These are phyloP conservation scores for Aspergillus funiculosus DNA, from an alignment of 495 filamentous ascomycete genomes.

Conservation along the genomic window DNA sequence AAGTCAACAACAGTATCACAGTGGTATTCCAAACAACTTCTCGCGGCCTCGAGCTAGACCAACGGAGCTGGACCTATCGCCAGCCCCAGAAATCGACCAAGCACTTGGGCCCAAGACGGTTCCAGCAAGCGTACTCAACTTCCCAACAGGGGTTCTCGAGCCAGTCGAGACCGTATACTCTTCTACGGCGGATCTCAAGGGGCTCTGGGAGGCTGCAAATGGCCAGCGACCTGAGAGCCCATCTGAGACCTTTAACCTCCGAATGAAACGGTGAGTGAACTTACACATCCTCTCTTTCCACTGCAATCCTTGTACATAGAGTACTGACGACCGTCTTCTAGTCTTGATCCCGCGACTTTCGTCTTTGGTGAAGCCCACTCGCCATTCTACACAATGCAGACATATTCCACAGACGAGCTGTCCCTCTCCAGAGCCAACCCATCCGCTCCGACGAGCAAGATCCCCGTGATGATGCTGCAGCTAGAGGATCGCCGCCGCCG, in stretches of 20 bases:
- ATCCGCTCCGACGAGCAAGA: slow-evolving; percentile 28
- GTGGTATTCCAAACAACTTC: slow-evolving; percentile 46
- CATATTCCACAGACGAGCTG: slow-evolving; percentile 37
- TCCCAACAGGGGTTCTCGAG: slow-evolving; percentile 36
- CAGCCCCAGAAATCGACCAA: slow-evolving; percentile 36
- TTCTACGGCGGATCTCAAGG: slow-evolving; percentile 39
- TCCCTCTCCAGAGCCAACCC: slow-evolving; percentile 38
- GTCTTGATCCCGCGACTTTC: slow-evolving; percentile 34
- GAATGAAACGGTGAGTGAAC: slow-evolving; percentile 37
- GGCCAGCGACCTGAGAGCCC: slow-evolving; percentile 41
- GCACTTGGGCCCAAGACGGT: slow-evolving; percentile 42
- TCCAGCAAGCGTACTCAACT: slow-evolving; percentile 42
- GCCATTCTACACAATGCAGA: slow-evolving; percentile 46
- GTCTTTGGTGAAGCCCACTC: slow-evolving; percentile 32
- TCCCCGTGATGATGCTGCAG: slow-evolving; percentile 52
- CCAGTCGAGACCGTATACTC: slow-evolving; percentile 35
- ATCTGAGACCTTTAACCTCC: slow-evolving; percentile 39
- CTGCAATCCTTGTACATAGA: too few species aligned
- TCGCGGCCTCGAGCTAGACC: slow-evolving; percentile 36
- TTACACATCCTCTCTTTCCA: neutral
- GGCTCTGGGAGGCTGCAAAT: slow-evolving; percentile 51
- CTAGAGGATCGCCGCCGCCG: slow-evolving; percentile 54
- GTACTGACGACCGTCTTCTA: slow-evolving; percentile 19
- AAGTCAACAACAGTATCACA: slow-evolving; percentile 62
- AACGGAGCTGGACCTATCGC: slow-evolving; percentile 23